phyloP scores from a whole-genome alignment of 768 basidiomycete genomes.

The Amanita exitialis region DNA sequence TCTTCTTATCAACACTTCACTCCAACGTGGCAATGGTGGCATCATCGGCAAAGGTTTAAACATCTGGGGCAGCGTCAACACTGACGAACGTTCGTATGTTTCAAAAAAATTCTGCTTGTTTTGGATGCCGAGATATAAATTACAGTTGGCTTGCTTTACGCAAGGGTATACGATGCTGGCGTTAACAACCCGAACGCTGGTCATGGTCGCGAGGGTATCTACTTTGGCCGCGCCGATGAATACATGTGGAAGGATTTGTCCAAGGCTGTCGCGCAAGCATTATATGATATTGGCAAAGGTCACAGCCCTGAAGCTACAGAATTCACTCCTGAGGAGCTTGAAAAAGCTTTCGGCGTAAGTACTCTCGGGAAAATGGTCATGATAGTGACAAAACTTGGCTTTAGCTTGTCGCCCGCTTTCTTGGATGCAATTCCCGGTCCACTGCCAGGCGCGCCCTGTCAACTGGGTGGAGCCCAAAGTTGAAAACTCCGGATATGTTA shows the following conservation, averaged over 20 bases:
- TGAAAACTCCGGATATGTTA: constrained; percentile 37
- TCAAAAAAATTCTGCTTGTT: not conserved
- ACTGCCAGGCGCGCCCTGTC: constrained; percentile 23
- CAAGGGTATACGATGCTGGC: constrained; percentile 27
- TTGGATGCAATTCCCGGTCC: constrained; percentile 32
- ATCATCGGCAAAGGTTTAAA: constrained; percentile 49
- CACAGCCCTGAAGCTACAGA: constrained; percentile 29
- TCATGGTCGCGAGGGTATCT: constrained; percentile 42
- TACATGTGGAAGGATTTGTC: constrained; percentile 32
- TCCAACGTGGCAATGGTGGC: constrained; percentile 40
- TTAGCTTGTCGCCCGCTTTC: constrained; percentile 26
- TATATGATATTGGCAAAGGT: constrained; percentile 28
- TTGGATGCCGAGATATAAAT: not conserved
- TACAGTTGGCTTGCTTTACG: constrained; percentile 35
- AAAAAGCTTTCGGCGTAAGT: constrained; percentile 27
- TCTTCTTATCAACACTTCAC: constrained; percentile 28
- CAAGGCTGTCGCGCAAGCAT: constrained; percentile 25
- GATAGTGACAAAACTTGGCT: not conserved
- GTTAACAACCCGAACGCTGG: constrained; percentile 22
- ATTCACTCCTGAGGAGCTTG: constrained; percentile 35
- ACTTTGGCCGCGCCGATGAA: constrained; percentile 44
- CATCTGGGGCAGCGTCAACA: constrained; percentile 47
- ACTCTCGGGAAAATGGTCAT: not conserved
- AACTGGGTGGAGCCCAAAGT: constrained; percentile 37
- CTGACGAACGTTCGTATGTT: constrained; percentile 34